Percentiles rank a stretch among this genome's conserved stretches.
phyloP scores from a whole-genome alignment of 2,329 filamentous ascomycete genomes.

The Aspergillus pseudoviridinutans region DNA sequence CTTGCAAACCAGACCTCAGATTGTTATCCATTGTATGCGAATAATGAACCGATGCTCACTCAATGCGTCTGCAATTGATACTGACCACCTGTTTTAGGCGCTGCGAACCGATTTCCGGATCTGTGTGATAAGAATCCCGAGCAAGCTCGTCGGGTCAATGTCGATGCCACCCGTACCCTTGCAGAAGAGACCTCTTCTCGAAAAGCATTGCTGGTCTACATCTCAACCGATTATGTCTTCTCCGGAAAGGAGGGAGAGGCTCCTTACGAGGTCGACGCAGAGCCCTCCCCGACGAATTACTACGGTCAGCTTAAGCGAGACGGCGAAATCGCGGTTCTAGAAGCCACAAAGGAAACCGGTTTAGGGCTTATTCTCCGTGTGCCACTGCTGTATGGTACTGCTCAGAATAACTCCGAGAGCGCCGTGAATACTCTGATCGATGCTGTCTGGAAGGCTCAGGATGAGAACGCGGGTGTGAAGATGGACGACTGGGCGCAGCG shows the following conservation, averaged over 20 bases:
- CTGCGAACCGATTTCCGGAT: slow-evolving; percentile 84
- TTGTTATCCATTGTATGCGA: slow-evolving; percentile 72
- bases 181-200: slow-evolving; percentile 62
- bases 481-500: slow-evolving; percentile 85
- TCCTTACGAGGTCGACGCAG: slow-evolving; percentile 66
- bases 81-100: slow-evolving; percentile 51
- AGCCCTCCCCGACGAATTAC: slow-evolving; percentile 69
- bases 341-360: slow-evolving; percentile 51
- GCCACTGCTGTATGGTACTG: slow-evolving; percentile 79
- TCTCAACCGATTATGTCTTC: slow-evolving; percentile 74
- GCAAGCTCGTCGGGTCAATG: slow-evolving; percentile 69
- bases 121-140: slow-evolving; percentile 76
- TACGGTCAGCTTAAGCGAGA: slow-evolving; percentile 73
- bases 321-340: slow-evolving; percentile 67
- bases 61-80: neutral
- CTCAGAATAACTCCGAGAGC: slow-evolving; percentile 67
- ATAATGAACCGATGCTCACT: neutral
- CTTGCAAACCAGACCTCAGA: slow-evolving; percentile 56
- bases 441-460: slow-evolving; percentile 68
- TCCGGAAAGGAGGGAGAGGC: slow-evolving; percentile 76
- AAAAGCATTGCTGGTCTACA: slow-evolving; percentile 52
- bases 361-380: slow-evolving; percentile 70
- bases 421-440: slow-evolving; percentile 81
- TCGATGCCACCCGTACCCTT: slow-evolving; percentile 64
- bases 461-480: slow-evolving; percentile 56